Base-by-base conservation (phyloP, 139 green algal genomes). In the Chlamydomonas asymmetrica region DNA sequence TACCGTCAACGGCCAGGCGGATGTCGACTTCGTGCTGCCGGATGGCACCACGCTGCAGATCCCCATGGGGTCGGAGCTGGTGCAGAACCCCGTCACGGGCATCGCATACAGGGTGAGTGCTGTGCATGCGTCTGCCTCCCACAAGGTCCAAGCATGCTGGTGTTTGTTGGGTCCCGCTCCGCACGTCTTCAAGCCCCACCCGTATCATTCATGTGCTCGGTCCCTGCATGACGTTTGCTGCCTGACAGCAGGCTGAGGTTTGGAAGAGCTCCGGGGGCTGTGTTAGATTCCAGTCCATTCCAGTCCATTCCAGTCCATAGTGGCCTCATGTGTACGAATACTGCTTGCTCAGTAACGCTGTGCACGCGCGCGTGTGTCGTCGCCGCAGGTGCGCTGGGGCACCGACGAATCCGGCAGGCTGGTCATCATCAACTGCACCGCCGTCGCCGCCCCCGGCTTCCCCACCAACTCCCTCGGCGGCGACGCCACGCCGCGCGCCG, bases 351-450 rank as follows among this genome's bases (percentile, higher is more conserved):
- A n/a, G n/a, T n/a, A n/a, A n/a, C n/a, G n/a, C n/a, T n/a, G n/a
- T n/a, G n/a, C n/a, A n/a, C n/a, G n/a, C n/a, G n/a, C n/a, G n/a
- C n/a, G n/a, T n/a, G n/a, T n/a, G n/a, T n/a, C n/a, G n/a, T n/a
- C n/a, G n/a, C 16, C 48, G 29, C 61, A 71, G 61, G 61, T 78
- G 4, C 62, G 63, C 20, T 95, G 90, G 90, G 82, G 76, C 10
- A 87, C 91, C 35, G 87, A 94, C 65, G 90, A 95, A 56, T 45
- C 54, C 5, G 90, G 90, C 9, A 73, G 73, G 4, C 76, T 95
- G 57, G 75, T 90, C 76, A 86, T 92, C 34, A 49, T 74, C 16
- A 41, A 71, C 52, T 54, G 49, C 65, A 52, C 32, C 22, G 8
- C 43, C 31, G 39, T 64, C 4, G 16, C 18, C 62, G n/a, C 27